phyloP scores from a whole-genome alignment of 495 filamentous ascomycete genomes.

The Penicillium tannophilum region DNA sequence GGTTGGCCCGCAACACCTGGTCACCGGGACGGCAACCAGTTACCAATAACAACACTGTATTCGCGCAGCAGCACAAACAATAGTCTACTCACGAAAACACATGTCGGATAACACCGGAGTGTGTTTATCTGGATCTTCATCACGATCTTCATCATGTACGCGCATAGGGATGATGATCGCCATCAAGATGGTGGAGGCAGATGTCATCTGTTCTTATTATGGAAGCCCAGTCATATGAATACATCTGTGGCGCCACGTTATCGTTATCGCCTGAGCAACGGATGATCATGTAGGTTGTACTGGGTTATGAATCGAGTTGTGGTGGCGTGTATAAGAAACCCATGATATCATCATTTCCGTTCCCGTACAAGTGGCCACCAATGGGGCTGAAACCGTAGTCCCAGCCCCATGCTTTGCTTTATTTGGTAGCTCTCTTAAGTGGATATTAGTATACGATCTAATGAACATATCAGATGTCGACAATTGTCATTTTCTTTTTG shows the following conservation, averaged over 20 bases:
- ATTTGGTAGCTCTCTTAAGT: background rate
- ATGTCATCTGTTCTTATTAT: background rate
- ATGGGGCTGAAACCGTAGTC: slow-evolving; percentile 1
- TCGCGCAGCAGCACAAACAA: slow-evolving; percentile 1
- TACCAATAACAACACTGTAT: slow-evolving; percentile 4
- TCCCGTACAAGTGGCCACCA: background rate
- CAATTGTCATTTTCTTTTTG: too few relatives aligned
- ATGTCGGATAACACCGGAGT: slow-evolving; percentile 1
- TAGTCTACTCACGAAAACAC: background rate
- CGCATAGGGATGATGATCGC: background rate
- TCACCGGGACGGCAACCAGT: slow-evolving; percentile 5
- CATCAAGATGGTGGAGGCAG: background rate
- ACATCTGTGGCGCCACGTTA: background rate
- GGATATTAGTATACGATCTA: background rate
- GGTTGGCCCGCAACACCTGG: slow-evolving; percentile 1
- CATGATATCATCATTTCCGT: slow-evolving; percentile 3
- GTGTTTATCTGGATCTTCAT: background rate
- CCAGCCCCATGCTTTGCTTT: slow-evolving; percentile 1
- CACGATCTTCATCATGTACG: background rate
- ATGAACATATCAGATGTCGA: background rate
- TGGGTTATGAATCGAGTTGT: background rate
- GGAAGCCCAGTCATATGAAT: background rate
- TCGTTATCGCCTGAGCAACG: background rate
- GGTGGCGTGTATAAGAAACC: background rate
- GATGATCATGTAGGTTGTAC: background rate